Conservation (phyloP, 208 protist genomes). For the Trypanosoma vivax region DNA sequence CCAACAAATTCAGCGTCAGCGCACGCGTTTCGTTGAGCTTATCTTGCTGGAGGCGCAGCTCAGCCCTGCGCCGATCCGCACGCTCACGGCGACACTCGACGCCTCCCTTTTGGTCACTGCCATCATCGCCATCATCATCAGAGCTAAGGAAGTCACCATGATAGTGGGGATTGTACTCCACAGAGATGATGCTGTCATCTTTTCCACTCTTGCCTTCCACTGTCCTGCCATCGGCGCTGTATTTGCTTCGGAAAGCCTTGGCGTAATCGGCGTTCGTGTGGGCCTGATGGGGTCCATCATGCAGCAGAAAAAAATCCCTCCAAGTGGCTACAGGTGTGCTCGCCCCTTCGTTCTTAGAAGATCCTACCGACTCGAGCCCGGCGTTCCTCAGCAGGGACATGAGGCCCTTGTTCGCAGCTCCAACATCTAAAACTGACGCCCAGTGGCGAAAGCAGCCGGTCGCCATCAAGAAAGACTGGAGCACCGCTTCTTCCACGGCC, state of each 20-base stretch:
- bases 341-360: no score
- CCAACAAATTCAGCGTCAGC: conserved; percentile 94
- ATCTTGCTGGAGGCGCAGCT: conserved; percentile 34
- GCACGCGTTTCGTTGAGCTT: conserved; percentile 60
- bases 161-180: conserved; percentile 65
- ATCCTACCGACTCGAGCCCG: no score
- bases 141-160: conserved; percentile 62
- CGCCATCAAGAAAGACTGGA: conserved; percentile 3
- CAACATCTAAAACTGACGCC: conserved; percentile 26
- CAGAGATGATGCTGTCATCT: conserved; percentile 5
- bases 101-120: conserved; percentile 15
- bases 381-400: conserved; percentile 6
- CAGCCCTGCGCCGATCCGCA: conserved; percentile 10
- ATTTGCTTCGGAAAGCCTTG: no score
- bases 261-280: no score
- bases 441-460: conserved; percentile 59
- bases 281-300: neutral
- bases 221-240: neutral
- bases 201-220: neutral
- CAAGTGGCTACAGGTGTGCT: no score
- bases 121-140: conserved; percentile 53
- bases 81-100: conserved; percentile 10
- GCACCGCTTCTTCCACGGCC: neutral
- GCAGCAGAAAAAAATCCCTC: conserved; percentile 13
- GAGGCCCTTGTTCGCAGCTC: conserved; percentile 12